Evolutionary conservation across 2,329 filamentous ascomycete species (phyloP), one percentile per base, ranked within the genome.

Genomic region (Aspergillus unguis): DNA sequence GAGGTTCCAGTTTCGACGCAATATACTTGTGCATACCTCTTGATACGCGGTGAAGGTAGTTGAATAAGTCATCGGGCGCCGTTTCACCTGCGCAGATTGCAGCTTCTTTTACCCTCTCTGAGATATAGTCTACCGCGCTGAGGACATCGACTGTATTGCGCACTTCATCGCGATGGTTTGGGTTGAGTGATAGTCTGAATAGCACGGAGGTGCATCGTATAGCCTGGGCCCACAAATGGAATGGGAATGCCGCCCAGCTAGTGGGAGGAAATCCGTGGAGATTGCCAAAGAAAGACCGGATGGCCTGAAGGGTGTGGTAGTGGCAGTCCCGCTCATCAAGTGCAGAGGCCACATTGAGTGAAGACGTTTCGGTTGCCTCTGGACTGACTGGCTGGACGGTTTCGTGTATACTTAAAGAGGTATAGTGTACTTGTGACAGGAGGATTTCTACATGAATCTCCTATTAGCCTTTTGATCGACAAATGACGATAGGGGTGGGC

Each of bases 381-480:
- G 36, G 11, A 38, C 31, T 31, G 17, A 38, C 44, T 3, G 44
- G 33, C 8, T 38, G 36, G 27, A 47, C 23, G 9, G 33, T 40
- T 38, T 47, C 44, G 33, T 47, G 38, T 40, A 47, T 38, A 23
- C 33, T 47, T 10, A 47, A 8, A 7, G 44, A 28, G 36, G 33
- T 37, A 9, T 47, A 37, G 27, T 47, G 26, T 3, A 47, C 26
- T 25, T 47, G 33, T 11, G 44, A 28, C n/a, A 47, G 33, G 3
- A 47, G 7, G 26, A 36, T 37, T 38, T 40, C 44, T 47, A 31
- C 26, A 36, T 33, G 6, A 29, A 9, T 8, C 28, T 44, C 26
- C 31, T 29, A 43, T 26, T 23, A 11, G 38, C 9, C 4, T 23
- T 44, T 6, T 25, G 29, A 33, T 17, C n/a, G 10, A 33, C 28